Percentiles rank a stretch among this genome's conserved stretches.
Evolutionary conservation across 208 protist species (phyloP).

Genomic region (Trypanosoma lewisi): DNA sequence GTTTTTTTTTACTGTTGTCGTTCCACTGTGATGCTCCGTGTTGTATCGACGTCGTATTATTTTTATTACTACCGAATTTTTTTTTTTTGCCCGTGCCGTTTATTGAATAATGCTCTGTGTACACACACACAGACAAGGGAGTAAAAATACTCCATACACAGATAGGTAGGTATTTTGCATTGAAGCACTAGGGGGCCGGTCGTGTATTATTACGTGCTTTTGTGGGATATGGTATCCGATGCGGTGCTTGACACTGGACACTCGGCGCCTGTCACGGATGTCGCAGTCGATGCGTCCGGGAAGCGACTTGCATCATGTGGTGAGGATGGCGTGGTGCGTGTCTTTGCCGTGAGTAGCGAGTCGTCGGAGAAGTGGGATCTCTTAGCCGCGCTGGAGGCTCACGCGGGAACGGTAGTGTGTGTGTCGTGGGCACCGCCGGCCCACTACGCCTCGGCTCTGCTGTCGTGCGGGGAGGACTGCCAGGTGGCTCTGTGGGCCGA

Average conservation of each 20-base stretch:
- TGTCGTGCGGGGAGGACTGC: constrained; percentile 55
- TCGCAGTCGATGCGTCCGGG: constrained; percentile 61
- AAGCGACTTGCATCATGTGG: constrained; percentile 59
- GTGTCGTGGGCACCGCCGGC: constrained; percentile 75
- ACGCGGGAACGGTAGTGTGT: constrained; percentile 50
- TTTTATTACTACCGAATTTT: no score
- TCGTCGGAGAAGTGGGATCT: constrained; percentile 3
- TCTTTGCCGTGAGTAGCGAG: constrained; percentile 34
- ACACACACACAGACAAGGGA: neutral
- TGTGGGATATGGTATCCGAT: constrained; percentile 24
- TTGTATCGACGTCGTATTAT: no score
- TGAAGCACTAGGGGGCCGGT: neutral
- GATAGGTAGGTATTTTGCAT: neutral
- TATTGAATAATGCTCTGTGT: no score
- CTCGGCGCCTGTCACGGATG: constrained; percentile 53
- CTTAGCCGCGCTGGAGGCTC: constrained; percentile 19
- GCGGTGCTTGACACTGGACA: constrained; percentile 69
- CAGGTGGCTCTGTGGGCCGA: constrained; percentile 67
- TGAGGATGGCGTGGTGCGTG: constrained; percentile 60
- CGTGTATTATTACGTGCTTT: neutral
- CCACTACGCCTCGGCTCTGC: constrained; percentile 53
- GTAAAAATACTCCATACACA: neutral
- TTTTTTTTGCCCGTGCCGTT: no score
- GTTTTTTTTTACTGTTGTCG: no score
- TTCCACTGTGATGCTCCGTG: no score